Conservation (phyloP, 192 early-diverging fungal genomes). For the Coemansia sp. region DNA sequence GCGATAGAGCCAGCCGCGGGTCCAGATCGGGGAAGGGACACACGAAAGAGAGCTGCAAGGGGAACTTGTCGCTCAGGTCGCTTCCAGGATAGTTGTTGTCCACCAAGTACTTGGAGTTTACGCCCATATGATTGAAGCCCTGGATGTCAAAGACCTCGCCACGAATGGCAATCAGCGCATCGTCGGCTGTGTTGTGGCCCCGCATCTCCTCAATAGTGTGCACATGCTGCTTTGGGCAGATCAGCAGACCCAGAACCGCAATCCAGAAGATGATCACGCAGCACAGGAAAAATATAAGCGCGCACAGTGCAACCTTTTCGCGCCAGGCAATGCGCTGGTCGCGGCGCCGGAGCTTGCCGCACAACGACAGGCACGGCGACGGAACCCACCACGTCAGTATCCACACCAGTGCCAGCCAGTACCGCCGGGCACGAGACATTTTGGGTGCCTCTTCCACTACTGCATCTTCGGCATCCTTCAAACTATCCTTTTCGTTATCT, state of each 20-base stretch:
- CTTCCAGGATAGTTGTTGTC: constrained; percentile 64
- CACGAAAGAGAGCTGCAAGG: constrained; percentile 62
- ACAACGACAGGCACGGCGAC: constrained; percentile 61
- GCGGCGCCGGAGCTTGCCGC: constrained; percentile 71
- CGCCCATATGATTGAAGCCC: constrained; percentile 57
- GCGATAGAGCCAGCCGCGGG: constrained; percentile 51
- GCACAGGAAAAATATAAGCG: constrained; percentile 75
- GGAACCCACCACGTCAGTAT: constrained; percentile 74
- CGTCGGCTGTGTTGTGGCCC: constrained; percentile 56
- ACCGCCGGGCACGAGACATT: constrained; percentile 39
- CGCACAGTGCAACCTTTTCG: constrained; percentile 90
- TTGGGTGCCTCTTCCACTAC: constrained; percentile 46
- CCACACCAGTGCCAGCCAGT: constrained; percentile 87
- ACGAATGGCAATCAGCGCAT: constrained; percentile 67
- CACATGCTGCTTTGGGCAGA: constrained; percentile 72
- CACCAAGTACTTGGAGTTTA: constrained; percentile 51
- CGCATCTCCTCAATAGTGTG: constrained; percentile 68
- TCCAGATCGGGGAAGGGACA: constrained; percentile 56
- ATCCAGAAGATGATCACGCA: constrained; percentile 81
- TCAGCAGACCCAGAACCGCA: constrained; percentile 65
- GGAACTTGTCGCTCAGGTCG: constrained; percentile 68
- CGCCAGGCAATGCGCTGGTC: constrained; percentile 93
- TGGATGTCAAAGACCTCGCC: constrained; percentile 80
- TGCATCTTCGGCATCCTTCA: constrained; percentile 39
- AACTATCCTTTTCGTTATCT: constrained; percentile 18